These are phyloP conservation scores for Sodiomyces alkalinus DNA, from an alignment of 2,329 filamentous ascomycete genomes.

Conservation along the genomic window DNA sequence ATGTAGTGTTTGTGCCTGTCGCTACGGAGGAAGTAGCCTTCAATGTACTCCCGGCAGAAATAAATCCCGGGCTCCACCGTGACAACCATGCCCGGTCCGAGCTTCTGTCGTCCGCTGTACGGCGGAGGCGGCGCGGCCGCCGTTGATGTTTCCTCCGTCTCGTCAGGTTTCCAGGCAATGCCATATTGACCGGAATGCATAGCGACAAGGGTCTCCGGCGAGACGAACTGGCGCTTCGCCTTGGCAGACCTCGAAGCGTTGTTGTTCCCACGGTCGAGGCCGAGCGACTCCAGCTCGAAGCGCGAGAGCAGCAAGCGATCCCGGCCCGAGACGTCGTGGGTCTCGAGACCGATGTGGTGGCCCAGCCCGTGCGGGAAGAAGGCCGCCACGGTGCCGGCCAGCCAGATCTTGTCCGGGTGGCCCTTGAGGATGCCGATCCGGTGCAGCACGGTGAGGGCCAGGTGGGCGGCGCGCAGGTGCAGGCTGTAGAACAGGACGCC, in stretches of 20 bases:
- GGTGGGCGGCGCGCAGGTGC: constrained; percentile 55
- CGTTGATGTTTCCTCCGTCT: constrained; percentile 1
- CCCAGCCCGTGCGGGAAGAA: constrained; percentile 54
- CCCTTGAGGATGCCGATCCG: constrained; percentile 57
- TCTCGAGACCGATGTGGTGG: constrained; percentile 51
- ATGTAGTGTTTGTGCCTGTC: constrained; percentile 47
- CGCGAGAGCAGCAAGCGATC: constrained; percentile 19
- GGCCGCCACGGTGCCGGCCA: constrained; percentile 36
- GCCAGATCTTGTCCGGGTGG: constrained; percentile 36
- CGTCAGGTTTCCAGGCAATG: constrained; percentile 2
- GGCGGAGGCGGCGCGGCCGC: constrained; percentile 11
- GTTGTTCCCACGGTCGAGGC: constrained; percentile 17
- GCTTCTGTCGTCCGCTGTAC: constrained; percentile 20
- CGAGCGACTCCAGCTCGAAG: constrained; percentile 12
- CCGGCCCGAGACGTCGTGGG: constrained; percentile 40
- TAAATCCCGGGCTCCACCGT: constrained; percentile 74
- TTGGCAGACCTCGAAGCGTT: too few relatives aligned
- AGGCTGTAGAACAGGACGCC: constrained; percentile 58
- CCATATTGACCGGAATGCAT: constrained; percentile 11
- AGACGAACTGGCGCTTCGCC: constrained; percentile 25
- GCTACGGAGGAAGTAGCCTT: constrained; percentile 49
- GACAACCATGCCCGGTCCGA: constrained; percentile 51
- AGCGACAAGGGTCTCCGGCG: constrained; percentile 17
- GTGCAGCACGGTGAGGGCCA: constrained; percentile 58
- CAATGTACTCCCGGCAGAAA: constrained; percentile 59